Evolutionary conservation across 371 early-diverging fungal species (phyloP).

Genomic region (Syncephalastrum racemosum): DNA sequence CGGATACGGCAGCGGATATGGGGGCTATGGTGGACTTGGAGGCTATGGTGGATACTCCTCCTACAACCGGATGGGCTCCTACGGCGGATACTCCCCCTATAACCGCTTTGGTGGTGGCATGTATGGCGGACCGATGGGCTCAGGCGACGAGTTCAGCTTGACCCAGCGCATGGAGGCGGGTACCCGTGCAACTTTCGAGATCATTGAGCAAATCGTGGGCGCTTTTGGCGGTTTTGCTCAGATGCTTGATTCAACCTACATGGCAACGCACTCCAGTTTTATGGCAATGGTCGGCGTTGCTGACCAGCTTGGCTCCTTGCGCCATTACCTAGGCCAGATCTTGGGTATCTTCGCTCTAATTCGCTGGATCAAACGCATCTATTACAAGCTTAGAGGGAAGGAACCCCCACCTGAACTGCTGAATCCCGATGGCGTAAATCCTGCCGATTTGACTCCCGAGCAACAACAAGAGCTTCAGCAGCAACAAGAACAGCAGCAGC

Average conservation of each 20-base stretch:
- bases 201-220: slow-evolving; percentile 90
- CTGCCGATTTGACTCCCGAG: slow-evolving; percentile 18
- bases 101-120: slow-evolving; percentile 34
- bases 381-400: slow-evolving; percentile 65
- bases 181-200: slow-evolving; percentile 88
- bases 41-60: slow-evolving; percentile 46
- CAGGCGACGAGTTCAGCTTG: slow-evolving; percentile 60
- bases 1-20: slow-evolving; percentile 44
- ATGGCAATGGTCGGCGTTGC: slow-evolving; percentile 98
- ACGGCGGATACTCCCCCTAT: slow-evolving; percentile 38
- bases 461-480: slow-evolving; percentile 60
- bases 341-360: slow-evolving; percentile 77
- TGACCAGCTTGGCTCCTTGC: slow-evolving; percentile 91
- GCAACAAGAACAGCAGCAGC: slow-evolving; percentile 40
- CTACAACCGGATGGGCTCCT: slow-evolving; percentile 41
- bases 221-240: slow-evolving; percentile 97
- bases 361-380: slow-evolving; percentile 58
- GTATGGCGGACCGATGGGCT: slow-evolving; percentile 37
- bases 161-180: slow-evolving; percentile 86
- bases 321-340: slow-evolving; percentile 81
- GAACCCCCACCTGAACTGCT: slow-evolving; percentile 47
- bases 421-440: too few relatives aligned
- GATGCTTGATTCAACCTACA: slow-evolving; percentile 96
- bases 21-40: slow-evolving; percentile 44
- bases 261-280: slow-evolving; percentile 95